phyloP scores from a whole-genome alignment of 345 rosid genomes.

The Linum tenue region DNA sequence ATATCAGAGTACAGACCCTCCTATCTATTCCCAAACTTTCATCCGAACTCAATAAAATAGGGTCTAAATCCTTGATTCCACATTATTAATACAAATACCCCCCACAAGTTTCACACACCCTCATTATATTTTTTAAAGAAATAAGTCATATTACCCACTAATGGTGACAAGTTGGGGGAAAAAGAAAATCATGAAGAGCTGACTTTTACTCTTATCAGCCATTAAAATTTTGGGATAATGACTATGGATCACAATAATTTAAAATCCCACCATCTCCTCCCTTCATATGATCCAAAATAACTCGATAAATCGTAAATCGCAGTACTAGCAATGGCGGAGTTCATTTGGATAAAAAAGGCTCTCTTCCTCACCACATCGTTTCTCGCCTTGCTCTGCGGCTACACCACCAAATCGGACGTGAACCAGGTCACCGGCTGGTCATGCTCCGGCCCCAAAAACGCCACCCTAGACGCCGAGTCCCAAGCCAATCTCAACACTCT shows the following conservation, averaged over 20 bases:
- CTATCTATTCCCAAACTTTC: too few relatives aligned
- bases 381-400: not conserved
- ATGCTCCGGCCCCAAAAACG: conserved; percentile 22
- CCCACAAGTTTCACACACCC: too few relatives aligned
- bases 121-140: too few relatives aligned
- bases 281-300: not conserved
- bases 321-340: not conserved
- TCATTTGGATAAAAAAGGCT: not conserved
- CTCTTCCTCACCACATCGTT: not conserved
- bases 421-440: conserved; percentile 14
- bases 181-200: too few relatives aligned
- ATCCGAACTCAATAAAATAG: too few relatives aligned
- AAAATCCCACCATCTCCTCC: not conserved
- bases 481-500: conserved; percentile 19
- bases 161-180: not conserved
- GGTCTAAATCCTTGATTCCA: too few relatives aligned
- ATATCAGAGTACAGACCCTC: too few relatives aligned
- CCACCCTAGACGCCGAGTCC: conserved; percentile 17
- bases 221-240: not conserved
- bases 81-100: too few relatives aligned
- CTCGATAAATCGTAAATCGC: not conserved
- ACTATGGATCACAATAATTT: not conserved
- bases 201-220: not conserved
- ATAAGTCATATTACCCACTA: too few relatives aligned
- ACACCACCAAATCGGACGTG: conserved; percentile 16